Evolutionary conservation across 352 stramenopile genomes (phyloP), one percentile per base, ranked within the genome.

Genomic region (Pythium rhizo-oryzae): DNA sequence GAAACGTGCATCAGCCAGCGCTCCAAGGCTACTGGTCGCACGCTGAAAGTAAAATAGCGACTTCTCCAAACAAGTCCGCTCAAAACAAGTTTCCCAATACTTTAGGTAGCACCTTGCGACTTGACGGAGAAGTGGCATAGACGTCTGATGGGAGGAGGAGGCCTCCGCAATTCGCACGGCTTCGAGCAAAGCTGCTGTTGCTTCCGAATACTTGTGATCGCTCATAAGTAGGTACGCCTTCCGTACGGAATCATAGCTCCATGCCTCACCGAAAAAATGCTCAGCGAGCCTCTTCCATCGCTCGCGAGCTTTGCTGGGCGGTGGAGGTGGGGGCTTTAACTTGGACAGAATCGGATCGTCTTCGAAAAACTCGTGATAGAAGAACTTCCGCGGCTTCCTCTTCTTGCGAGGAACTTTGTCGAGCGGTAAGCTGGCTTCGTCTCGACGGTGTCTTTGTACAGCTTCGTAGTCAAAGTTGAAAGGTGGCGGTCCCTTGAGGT

Each of bases 291-390:
- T 68, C 46, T 76, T 71, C 82, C 82, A 91, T 2, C 82, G 69
- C 53, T 81, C 60, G 28, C 79, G 75, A 24, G 78, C 81, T 21
- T 56, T 62, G 30, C 67, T 59, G 24, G 71, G 77, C 8, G 66
- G 50, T 18, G 28, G 2, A 19, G 37, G 68, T 8, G 62, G 35
- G 12, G 47, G 49, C 44, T 69, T 66, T 8, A 51, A 39, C 24
- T 71, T 68, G n/a, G 62, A 46, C 44, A 89, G 68, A 21, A 89
- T 79, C 0, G 74, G 73, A 44, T 91, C 81, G 19, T 86, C 74
- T 64, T 91, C 79, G 55, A 87, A 89, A 59, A 87, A 91, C 54
- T 91, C 81, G 51, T 91, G 82, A 54, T 89, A 91, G 65, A 91
- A 91, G 59, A 91, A 91, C 47, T 75, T 74, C 8, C 78, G 78